Conservation (phyloP, 106 monocot species). For the Dioscorea dumetorum region DNA sequence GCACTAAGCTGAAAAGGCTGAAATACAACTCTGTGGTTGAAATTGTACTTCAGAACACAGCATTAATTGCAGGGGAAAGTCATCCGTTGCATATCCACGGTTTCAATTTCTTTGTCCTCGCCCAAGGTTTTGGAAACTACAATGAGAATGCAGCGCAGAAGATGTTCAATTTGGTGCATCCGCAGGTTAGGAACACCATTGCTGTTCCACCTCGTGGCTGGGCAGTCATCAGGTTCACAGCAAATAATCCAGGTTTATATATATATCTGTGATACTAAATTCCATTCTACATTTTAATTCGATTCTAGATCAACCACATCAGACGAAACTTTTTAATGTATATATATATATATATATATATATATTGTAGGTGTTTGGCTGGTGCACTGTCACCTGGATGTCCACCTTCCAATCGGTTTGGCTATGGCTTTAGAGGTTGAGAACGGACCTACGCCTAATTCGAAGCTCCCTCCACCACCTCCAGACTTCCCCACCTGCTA, state of each 20-base stretch:
- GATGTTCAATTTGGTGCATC: slow-evolving; percentile 26
- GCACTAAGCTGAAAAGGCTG: slow-evolving; percentile 21
- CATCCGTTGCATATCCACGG: slow-evolving; percentile 40
- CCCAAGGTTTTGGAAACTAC: slow-evolving; percentile 28
- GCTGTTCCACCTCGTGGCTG: slow-evolving; percentile 27
- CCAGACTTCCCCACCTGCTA: slow-evolving; percentile 24
- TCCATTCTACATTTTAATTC: neutral
- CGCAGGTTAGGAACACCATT: slow-evolving; percentile 29
- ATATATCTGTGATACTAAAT: too few relatives aligned
- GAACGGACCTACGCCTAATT: slow-evolving; percentile 9
- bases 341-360: neutral
- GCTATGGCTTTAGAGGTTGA: slow-evolving; percentile 16
- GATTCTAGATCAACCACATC: too few relatives aligned
- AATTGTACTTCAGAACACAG: slow-evolving; percentile 29
- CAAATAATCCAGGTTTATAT: slow-evolving; percentile 42
- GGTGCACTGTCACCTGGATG: slow-evolving; percentile 27
- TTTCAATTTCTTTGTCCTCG: slow-evolving; percentile 31
- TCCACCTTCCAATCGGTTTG: slow-evolving; percentile 11
- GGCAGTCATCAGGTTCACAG: slow-evolving; percentile 31
- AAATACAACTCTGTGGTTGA: slow-evolving; percentile 23
- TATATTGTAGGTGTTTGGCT: slow-evolving; percentile 23
- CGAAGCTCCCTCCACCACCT: slow-evolving; percentile 14
- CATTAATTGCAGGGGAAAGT: slow-evolving; percentile 16
- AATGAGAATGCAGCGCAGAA: neutral
- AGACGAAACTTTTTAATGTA: too few relatives aligned